Evolutionary conservation across 495 filamentous ascomycete species (phyloP).

Genomic region (Pseudoneurospora amorphoporcata): DNA sequence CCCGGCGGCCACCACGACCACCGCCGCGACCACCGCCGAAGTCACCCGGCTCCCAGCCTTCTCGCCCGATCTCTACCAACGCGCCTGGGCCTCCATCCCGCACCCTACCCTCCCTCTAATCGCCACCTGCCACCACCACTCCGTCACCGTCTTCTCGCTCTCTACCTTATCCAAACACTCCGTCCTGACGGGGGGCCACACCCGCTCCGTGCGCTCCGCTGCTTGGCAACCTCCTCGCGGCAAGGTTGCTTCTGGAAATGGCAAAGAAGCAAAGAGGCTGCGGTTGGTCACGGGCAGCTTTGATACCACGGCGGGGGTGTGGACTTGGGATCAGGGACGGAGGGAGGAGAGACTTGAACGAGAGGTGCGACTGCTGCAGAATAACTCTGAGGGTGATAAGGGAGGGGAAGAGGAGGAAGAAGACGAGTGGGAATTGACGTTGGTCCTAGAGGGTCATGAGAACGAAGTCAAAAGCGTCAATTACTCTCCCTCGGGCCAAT

Average conservation of each 20-base stretch:
- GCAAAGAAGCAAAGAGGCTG: conserved; percentile 37
- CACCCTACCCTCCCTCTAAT: conserved; percentile 83
- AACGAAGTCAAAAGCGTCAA: conserved; percentile 82
- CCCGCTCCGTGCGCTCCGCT: conserved; percentile 66
- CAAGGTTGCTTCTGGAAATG: conserved; percentile 25
- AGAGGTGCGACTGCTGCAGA: conserved; percentile 1
- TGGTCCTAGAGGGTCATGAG: conserved; percentile 88
- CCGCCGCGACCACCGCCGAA: neutral
- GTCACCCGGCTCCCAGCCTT: conserved; percentile 37
- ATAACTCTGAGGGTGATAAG: conserved; percentile 1
- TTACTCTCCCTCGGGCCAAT: conserved; percentile 69
- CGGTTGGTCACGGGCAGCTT: conserved; percentile 87
- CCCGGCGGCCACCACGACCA: neutral
- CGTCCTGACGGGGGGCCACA: conserved; percentile 76
- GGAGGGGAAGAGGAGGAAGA: conserved; percentile 34
- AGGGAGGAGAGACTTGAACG: conserved; percentile 4
- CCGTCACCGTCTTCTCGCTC: conserved; percentile 80
- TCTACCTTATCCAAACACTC: conserved; percentile 66
- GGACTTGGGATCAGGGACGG: conserved; percentile 45
- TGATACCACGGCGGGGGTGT: conserved; percentile 81
- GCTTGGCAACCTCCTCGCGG: conserved; percentile 65
- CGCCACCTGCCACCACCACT: conserved; percentile 78
- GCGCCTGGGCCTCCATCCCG: conserved; percentile 74
- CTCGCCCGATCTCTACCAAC: conserved; percentile 60
- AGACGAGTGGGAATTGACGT: conserved; percentile 77